phyloP scores from a whole-genome alignment of 108 stramenopile species.

The Fragilaria radians region DNA sequence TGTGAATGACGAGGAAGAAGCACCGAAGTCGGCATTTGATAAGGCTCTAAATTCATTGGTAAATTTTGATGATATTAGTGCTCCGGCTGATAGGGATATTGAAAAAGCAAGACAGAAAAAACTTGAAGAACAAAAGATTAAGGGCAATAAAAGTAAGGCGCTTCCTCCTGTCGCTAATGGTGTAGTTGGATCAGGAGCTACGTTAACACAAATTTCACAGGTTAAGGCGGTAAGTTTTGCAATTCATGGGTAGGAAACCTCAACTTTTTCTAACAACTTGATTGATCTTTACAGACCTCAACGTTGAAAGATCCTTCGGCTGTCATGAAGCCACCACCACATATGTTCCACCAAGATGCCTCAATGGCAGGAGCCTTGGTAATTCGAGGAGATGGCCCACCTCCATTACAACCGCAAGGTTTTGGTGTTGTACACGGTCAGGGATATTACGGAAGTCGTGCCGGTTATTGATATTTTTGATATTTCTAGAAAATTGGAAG shows the following conservation, averaged over 20 bases:
- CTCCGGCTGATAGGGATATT: slow-evolving; percentile 39
- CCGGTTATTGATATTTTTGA: too few relatives aligned
- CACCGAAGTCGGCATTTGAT: slow-evolving; percentile 30
- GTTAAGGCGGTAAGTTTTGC: slow-evolving; percentile 10
- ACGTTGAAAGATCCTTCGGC: slow-evolving; percentile 1
- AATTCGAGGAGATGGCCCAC: slow-evolving; percentile 48
- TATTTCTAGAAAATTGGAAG: too few relatives aligned
- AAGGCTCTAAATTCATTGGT: slow-evolving; percentile 41
- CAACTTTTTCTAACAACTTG: not conserved
- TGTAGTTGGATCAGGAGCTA: slow-evolving; percentile 28
- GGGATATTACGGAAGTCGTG: not conserved
- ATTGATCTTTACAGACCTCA: not conserved
- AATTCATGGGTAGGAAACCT: slow-evolving; percentile 5
- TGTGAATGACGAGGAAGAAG: slow-evolving; percentile 28
- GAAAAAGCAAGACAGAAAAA: slow-evolving; percentile 43
- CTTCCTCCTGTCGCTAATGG: slow-evolving; percentile 26
- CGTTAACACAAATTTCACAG: slow-evolving; percentile 33
- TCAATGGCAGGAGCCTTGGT: slow-evolving; percentile 38
- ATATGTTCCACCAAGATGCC: slow-evolving; percentile 31
- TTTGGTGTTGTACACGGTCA: slow-evolving; percentile 38
- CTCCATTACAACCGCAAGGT: slow-evolving; percentile 39
- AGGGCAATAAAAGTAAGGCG: slow-evolving; percentile 32
- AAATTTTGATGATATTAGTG: slow-evolving; percentile 53
- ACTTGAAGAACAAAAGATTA: slow-evolving; percentile 33
- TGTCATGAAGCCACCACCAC: slow-evolving; percentile 48